Evolutionary conservation across 179 eudicot genomes (phyloP), one percentile per base, ranked within the genome.

Genomic region (Carnegiea gigantea): DNA sequence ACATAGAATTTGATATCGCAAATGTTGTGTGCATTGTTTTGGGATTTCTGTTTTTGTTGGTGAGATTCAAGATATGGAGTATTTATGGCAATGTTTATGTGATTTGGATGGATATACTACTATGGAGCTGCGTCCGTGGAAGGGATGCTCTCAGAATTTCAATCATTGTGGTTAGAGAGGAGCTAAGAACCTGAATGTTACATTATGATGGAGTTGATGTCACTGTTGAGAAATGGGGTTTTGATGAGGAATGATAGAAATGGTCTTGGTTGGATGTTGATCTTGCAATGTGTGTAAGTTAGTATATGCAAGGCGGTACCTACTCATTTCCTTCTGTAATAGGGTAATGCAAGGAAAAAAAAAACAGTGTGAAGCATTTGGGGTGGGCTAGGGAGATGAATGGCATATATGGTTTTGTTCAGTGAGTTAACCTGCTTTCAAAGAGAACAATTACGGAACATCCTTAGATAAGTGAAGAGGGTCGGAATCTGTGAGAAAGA

Each of bases 101-200:
- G 20, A 48, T 73, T 78, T 79, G 65, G 77, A n/a, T 23, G 80
- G 84, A 81, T 74, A 82, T 82, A 62, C 70, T 73, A 43, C 48
- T 78, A 28, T 77, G 60, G 62, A 75, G 64, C 38, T 74, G n/a
- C 20, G 26, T 2, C 13, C 17, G 33, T 46, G 36, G 77, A 4
- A 26, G 13, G 6, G 44, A 9, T 48, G 8, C 53, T 48, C 40
- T n/a, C 10, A 9, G 28, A 60, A 60, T 46, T 9, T 74, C 20
- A 48, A 23, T 23, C 36, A 74, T 21, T 74, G 36, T 26, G 48
- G 77, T 48, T 74, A 48, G 9, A 15, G 11, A n/a, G n/a, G 38
- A 17, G 77, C 24, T 48, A 23, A 46, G 9, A 74, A 48, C 38
- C 13, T 24, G 77, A 23, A n/a, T 9, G 30, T 73, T 44, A 23